Percentiles rank a stretch among this genome's conserved stretches.
These are phyloP conservation scores for Ogataea populi-albae DNA, from an alignment of 805 yeast species.

Conservation along the genomic window DNA sequence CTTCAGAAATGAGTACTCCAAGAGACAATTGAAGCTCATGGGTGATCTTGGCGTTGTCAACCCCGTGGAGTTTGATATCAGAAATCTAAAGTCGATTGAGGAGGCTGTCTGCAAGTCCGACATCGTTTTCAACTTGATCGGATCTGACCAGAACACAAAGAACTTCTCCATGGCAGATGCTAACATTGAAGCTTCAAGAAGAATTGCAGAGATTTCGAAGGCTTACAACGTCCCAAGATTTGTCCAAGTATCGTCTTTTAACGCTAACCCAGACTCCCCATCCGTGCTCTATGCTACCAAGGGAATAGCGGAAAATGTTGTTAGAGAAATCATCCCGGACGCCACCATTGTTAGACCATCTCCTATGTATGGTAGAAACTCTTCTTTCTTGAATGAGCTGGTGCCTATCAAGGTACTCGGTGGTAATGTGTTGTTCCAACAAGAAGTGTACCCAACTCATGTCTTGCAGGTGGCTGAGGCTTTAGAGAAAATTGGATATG, in stretches of 20 bases:
- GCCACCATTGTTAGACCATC: conserved; percentile 85
- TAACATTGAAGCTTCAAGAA: conserved; percentile 72
- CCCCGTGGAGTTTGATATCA: conserved; percentile 76
- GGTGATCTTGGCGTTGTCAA: conserved; percentile 89
- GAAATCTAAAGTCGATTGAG: conserved; percentile 73
- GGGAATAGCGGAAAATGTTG: conserved; percentile 73
- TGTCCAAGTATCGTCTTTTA: conserved; percentile 76
- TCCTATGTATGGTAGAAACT: conserved; percentile 74
- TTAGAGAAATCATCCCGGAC: conserved; percentile 63
- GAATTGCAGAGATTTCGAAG: conserved; percentile 71
- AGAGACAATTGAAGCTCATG: conserved; percentile 72
- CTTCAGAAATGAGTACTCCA: conserved; percentile 75
- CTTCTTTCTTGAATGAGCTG: conserved; percentile 60
- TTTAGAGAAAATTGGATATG: conserved; percentile 73
- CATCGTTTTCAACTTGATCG: conserved; percentile 76
- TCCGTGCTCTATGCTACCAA: conserved; percentile 77
- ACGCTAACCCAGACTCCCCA: conserved; percentile 64
- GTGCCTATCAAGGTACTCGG: conserved; percentile 54
- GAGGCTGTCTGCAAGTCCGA: conserved; percentile 78
- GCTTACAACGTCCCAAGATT: conserved; percentile 70
- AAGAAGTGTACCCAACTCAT: conserved; percentile 71
- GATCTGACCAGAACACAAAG: conserved; percentile 72
- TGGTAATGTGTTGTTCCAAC: conserved; percentile 64
- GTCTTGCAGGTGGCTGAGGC: conserved; percentile 76
- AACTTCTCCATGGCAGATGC: conserved; percentile 81